Conservation (phyloP, 768 basidiomycete species). For the Russula griseocarnosa region DNA sequence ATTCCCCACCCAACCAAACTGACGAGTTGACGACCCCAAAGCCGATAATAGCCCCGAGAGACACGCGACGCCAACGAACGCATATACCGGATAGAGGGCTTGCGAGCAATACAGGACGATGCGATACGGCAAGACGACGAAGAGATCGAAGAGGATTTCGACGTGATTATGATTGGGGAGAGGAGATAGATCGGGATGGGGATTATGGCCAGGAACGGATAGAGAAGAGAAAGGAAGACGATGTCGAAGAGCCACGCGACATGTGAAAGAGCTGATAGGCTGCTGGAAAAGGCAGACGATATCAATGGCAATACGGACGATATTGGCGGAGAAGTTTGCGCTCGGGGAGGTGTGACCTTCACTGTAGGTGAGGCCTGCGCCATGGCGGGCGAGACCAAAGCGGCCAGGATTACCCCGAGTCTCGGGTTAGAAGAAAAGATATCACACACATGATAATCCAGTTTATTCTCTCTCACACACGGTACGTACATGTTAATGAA, state of each 20-base stretch:
- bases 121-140: constrained; percentile 20
- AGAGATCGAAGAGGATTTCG: constrained; percentile 18
- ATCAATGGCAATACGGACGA: constrained; percentile 8
- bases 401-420: too few species aligned
- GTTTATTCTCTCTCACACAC: too few species aligned
- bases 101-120: constrained; percentile 7
- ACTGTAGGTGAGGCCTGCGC: not conserved
- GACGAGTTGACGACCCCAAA: constrained; percentile 22
- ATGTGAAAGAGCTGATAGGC: not conserved
- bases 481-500: too few species aligned
- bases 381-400: constrained; percentile 8
- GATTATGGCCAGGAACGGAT: constrained; percentile 12
- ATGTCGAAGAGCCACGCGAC: not conserved
- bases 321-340: constrained; percentile 14
- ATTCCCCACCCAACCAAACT: constrained; percentile 15
- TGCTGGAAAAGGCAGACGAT: not conserved
- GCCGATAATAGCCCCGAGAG: constrained; percentile 20
- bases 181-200: constrained; percentile 9
- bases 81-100: constrained; percentile 27
- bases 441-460: not conserved
- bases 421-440: not conserved
- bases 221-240: constrained; percentile 1
- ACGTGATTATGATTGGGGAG: constrained; percentile 21
- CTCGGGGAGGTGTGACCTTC: not conserved
- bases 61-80: constrained; percentile 25